Evolutionary conservation across 2,329 filamentous ascomycete genomes (phyloP), one percentile per base, ranked within the genome.

Genomic region (Grosmannia serpens): DNA sequence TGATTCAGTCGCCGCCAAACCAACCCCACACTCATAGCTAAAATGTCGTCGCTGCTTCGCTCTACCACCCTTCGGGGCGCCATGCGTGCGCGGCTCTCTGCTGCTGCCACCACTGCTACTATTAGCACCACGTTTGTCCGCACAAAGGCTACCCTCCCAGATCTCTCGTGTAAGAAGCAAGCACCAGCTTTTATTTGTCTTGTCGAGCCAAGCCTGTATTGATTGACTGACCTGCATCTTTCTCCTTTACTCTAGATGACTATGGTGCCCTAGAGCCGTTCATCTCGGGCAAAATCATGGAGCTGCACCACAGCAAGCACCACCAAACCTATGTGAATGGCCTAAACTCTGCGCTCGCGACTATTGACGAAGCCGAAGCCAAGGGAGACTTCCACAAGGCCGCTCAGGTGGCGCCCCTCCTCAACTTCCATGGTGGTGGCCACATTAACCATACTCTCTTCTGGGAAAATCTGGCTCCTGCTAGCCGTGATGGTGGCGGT

Each of bases 381-480:
- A 80, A 85, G 71, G 84, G 84, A 66, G 87, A 81, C 66, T 67
- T 71, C 62, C 71, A 73, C 68, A 75, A 77, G 62, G 77, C 76
- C 7, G 77, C 78, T 35, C 69, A 74, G 9, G 71, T 78, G 62
- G 78, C 78, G 3, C 77, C 78, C 20, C 70, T 78, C 26, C 73
- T 95, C 75, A 88, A 87, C 67, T 96, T 95, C 80, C 89, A 95
- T 70, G 91, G 87, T 54, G 91, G 91, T 50, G 91, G 91, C 8
- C 91, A 96, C 77, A 86, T 95, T 74, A 96, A 96, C 76, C 91
- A 96, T 77, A 85, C 84, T 0, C 83, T 96, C 41, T 96, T 96
- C 79, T 96, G 91, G 91, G 84, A 88, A 74, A 91, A 90, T 71
- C 81, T 95, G 26, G 79, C 86, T 0, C 88, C 88, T 0, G 77